Conservation (phyloP, 306 rosid species). For the Glycine latifolia region DNA sequence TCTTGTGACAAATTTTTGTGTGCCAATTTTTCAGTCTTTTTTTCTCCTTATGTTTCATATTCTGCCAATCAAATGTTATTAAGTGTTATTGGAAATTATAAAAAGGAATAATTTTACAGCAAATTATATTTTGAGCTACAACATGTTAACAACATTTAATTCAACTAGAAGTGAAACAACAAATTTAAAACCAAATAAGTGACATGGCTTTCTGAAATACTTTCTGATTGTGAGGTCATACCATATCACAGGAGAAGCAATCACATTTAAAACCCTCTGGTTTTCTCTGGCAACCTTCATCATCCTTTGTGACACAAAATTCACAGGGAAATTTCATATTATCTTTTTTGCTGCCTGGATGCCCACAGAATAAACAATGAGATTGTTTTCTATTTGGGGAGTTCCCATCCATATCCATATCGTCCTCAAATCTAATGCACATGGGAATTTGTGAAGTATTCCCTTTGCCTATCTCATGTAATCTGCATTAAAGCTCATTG, state of each 20-base stretch:
- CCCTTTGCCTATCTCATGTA: constrained; percentile 74
- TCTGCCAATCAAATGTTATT: constrained; percentile 57
- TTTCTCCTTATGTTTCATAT: constrained; percentile 67
- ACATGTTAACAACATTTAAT: background rate
- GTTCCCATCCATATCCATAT: constrained; percentile 52
- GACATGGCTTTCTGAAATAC: constrained; percentile 14
- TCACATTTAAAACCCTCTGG: constrained; percentile 78
- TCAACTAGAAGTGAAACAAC: background rate
- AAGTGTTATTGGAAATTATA: constrained; percentile 1
- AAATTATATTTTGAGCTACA: background rate
- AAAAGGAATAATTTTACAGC: background rate
- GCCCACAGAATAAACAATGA: constrained; percentile 95
- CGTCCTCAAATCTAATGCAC: constrained; percentile 48
- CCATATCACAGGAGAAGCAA: constrained; percentile 77
- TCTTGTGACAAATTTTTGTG: constrained; percentile 67
- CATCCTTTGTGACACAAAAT: constrained; percentile 53
- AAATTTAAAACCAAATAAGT: constrained; percentile 24
- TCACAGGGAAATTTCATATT: constrained; percentile 71
- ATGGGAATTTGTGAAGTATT: constrained; percentile 51
- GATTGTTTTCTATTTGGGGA: constrained; percentile 58
- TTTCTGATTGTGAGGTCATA: constrained; percentile 32
- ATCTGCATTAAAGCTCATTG: constrained; percentile 60
- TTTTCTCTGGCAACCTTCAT: constrained; percentile 74
- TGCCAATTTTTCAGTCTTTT: constrained; percentile 70
- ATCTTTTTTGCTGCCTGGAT: constrained; percentile 81